Evolutionary conservation across 2,329 filamentous ascomycete species (phyloP).

Genomic region (Dendryphion nanum): DNA sequence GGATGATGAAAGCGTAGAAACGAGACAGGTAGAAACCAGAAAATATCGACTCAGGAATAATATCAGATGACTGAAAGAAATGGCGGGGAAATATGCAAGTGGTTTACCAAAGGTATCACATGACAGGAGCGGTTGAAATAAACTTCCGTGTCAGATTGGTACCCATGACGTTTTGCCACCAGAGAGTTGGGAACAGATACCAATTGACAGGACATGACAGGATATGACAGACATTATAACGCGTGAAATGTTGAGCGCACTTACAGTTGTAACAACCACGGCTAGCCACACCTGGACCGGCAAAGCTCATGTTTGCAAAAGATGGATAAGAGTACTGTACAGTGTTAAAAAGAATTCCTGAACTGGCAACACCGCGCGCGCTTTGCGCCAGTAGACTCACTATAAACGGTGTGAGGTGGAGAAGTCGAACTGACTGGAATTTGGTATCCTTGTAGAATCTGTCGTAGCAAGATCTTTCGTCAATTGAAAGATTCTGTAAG

Average conservation of each 20-base stretch:
- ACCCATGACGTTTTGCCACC: conserved; percentile 17
- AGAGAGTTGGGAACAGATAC: not conserved
- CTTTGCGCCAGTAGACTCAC: conserved; percentile 28
- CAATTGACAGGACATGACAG: conserved; percentile 2
- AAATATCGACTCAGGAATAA: no score
- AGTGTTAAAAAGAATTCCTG: conserved; percentile 14
- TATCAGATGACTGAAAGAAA: no score
- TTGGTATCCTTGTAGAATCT: no score
- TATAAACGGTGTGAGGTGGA: no score
- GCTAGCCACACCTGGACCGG: conserved; percentile 32
- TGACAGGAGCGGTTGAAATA: conserved; percentile 9
- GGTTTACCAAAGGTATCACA: no score
- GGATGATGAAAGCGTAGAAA: no score
- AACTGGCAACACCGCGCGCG: conserved; percentile 6
- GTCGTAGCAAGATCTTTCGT: no score
- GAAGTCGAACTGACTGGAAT: no score
- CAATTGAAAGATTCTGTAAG: no score
- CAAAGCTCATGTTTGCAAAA: conserved; percentile 34
- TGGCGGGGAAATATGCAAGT: no score
- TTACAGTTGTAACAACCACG: conserved; percentile 45
- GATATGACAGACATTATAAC: conserved; percentile 5
- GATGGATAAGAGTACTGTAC: conserved; percentile 17
- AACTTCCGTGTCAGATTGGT: conserved; percentile 15
- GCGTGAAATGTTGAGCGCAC: no score
- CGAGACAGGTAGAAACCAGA: no score